phyloP scores from a whole-genome alignment of 1,284 basidiomycete species.

The Ustilago vetiveriae region DNA sequence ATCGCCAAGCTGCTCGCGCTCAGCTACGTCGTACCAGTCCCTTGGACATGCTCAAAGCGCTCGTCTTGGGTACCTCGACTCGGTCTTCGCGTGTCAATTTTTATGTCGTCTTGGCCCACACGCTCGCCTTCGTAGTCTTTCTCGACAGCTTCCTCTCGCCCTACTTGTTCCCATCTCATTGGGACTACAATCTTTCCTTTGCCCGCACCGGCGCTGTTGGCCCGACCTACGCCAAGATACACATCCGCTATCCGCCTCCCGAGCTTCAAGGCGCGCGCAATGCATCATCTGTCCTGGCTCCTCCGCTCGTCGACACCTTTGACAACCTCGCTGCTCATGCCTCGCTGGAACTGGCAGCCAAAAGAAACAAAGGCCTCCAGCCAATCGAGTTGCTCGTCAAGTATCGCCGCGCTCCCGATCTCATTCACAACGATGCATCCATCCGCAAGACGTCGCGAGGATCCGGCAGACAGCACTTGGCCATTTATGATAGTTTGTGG shows the following conservation, averaged over 20 bases:
- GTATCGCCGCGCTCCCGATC: slow-evolving; percentile 32
- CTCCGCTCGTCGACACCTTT: slow-evolving; percentile 26
- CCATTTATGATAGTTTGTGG: slow-evolving; percentile 57
- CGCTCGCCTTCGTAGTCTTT: slow-evolving; percentile 55
- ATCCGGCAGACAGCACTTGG: slow-evolving; percentile 23
- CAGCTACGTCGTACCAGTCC: slow-evolving; percentile 15
- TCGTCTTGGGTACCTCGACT: slow-evolving; percentile 55
- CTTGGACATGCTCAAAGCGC: slow-evolving; percentile 33
- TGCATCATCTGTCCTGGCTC: slow-evolving; percentile 9
- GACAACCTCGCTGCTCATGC: slow-evolving; percentile 50
- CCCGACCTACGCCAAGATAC: slow-evolving; percentile 56
- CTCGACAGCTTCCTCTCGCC: slow-evolving; percentile 63
- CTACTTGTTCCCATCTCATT: slow-evolving; percentile 64
- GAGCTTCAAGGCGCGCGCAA: slow-evolving; percentile 36
- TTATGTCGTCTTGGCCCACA: slow-evolving; percentile 50
- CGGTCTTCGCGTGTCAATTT: slow-evolving; percentile 49
- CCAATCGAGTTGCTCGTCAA: slow-evolving; percentile 50
- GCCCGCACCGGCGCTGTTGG: slow-evolving; percentile 60
- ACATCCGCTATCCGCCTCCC: slow-evolving; percentile 63
- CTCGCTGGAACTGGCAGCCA: slow-evolving; percentile 11
- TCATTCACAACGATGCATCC: slow-evolving; percentile 17
- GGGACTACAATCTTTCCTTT: slow-evolving; percentile 60
- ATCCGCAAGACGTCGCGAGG: slow-evolving; percentile 19
- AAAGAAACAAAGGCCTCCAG: slow-evolving; percentile 1
- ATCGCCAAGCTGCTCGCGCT: slow-evolving; percentile 1